Percentiles rank a stretch among this genome's conserved stretches.
These are phyloP conservation scores for Dactylella cylindrospora DNA, from an alignment of 2,329 filamentous ascomycete species.

Conservation along the genomic window DNA sequence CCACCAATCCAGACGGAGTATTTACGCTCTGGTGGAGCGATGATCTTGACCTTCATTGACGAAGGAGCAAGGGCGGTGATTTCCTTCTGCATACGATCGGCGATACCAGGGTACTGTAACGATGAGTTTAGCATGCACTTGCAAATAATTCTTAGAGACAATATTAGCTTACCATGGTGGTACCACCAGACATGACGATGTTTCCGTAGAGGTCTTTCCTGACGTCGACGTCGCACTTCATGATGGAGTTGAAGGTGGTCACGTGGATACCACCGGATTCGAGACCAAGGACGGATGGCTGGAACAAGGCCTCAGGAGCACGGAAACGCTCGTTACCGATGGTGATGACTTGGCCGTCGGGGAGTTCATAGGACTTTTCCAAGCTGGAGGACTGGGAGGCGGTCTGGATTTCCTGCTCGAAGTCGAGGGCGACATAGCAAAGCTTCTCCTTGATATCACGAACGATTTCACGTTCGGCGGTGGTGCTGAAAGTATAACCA, in stretches of 20 bases:
- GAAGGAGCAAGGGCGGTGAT: slow-evolving; percentile 98
- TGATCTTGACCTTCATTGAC: slow-evolving; percentile 99
- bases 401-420: slow-evolving; percentile 99
- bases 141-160: not conserved
- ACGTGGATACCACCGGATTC: slow-evolving; percentile 99
- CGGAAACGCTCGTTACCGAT: slow-evolving; percentile 99
- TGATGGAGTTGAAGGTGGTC: slow-evolving; percentile 99
- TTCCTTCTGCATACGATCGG: slow-evolving; percentile 99
- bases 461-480: slow-evolving; percentile 99
- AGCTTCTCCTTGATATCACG: slow-evolving; percentile 99
- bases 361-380: slow-evolving; percentile 99
- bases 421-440: slow-evolving; percentile 99
- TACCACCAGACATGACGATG: slow-evolving; percentile 99
- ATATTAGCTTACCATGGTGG: slow-evolving; percentile 63
- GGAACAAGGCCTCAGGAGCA: slow-evolving; percentile 98
- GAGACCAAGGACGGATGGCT: slow-evolving; percentile 96
- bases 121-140: slow-evolving; percentile 8
- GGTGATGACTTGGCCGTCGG: slow-evolving; percentile 98
- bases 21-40: slow-evolving; percentile 99
- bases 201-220: slow-evolving; percentile 99
- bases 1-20: slow-evolving; percentile 99
- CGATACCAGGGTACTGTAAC: slow-evolving; percentile 94
- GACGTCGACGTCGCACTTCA: slow-evolving; percentile 99
- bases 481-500: slow-evolving; percentile 99
- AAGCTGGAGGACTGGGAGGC: slow-evolving; percentile 97